These are phyloP conservation scores for Stagonosporopsis rhizophila DNA, from an alignment of 2,329 filamentous ascomycete genomes.

Conservation along the genomic window DNA sequence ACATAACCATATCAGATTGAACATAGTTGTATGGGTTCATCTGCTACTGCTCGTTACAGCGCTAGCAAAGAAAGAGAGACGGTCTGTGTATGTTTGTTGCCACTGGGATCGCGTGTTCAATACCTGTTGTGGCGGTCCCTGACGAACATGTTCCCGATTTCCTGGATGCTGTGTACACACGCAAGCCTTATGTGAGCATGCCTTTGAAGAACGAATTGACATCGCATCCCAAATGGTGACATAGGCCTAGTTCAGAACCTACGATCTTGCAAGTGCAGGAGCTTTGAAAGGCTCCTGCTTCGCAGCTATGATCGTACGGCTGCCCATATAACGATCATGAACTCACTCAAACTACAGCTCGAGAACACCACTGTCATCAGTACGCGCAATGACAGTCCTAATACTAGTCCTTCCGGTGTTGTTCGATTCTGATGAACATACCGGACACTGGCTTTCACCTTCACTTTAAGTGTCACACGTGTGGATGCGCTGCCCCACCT, in stretches of 20 bases:
- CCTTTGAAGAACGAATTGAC: background rate
- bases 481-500: constrained; percentile 3
- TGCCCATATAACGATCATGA: background rate
- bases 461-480: constrained; percentile 18
- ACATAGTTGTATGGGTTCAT: background rate
- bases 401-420: too few relatives aligned
- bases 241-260: background rate
- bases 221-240: too few relatives aligned
- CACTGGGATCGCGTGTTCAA: background rate
- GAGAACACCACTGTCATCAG: background rate
- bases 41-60: background rate
- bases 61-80: background rate
- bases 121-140: too few relatives aligned
- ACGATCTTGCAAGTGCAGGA: background rate
- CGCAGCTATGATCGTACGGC: background rate
- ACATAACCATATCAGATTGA: background rate
- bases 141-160: too few relatives aligned
- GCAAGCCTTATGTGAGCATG: background rate
- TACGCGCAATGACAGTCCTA: background rate
- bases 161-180: too few relatives aligned
- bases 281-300: background rate
- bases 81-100: background rate
- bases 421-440: background rate
- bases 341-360: background rate
- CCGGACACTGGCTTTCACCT: constrained; percentile 11